A percentile compares a stretch with the other conserved stretches of the same genome.
These are phyloP conservation scores for Aspergillus floridensis DNA, from an alignment of 2,329 filamentous ascomycete genomes.

Conservation along the genomic window DNA sequence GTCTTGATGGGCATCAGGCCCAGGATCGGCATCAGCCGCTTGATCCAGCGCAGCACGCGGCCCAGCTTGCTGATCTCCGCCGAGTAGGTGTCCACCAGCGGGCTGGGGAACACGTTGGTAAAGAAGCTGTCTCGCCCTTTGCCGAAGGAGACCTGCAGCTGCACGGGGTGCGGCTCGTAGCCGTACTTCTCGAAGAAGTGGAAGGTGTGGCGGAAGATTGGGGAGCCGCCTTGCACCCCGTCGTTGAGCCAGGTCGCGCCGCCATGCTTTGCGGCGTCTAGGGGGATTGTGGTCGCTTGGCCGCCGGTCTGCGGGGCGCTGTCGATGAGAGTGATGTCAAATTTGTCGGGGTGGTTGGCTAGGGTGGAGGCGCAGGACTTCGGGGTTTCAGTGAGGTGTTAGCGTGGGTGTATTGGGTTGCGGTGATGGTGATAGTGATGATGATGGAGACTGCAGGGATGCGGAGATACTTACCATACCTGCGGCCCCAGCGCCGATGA, in stretches of 20 bases:
- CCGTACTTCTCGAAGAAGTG: constrained; percentile 60
- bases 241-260: constrained; percentile 62
- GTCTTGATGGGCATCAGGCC: constrained; percentile 60
- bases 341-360: constrained; percentile 63
- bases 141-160: constrained; percentile 60
- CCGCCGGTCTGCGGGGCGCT: constrained; percentile 58
- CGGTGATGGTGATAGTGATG: not conserved
- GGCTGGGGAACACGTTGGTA: constrained; percentile 60
- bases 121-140: constrained; percentile 58
- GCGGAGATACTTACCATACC: constrained; percentile 50
- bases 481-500: constrained; percentile 63
- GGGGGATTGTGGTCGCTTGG: constrained; percentile 57
- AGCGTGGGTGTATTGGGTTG: not conserved
- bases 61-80: constrained; percentile 56
- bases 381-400: not conserved
- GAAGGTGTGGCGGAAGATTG: constrained; percentile 62
- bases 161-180: constrained; percentile 56
- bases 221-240: constrained; percentile 60
- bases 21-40: constrained; percentile 55
- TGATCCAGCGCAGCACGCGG: constrained; percentile 54
- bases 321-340: constrained; percentile 64
- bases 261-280: constrained; percentile 53
- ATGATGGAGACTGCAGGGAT: not conserved
- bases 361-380: constrained; percentile 66
- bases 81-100: constrained; percentile 55